Evolutionary conservation across 2,329 filamentous ascomycete genomes (phyloP).

Genomic region (Corniculantispora saksenae): DNA sequence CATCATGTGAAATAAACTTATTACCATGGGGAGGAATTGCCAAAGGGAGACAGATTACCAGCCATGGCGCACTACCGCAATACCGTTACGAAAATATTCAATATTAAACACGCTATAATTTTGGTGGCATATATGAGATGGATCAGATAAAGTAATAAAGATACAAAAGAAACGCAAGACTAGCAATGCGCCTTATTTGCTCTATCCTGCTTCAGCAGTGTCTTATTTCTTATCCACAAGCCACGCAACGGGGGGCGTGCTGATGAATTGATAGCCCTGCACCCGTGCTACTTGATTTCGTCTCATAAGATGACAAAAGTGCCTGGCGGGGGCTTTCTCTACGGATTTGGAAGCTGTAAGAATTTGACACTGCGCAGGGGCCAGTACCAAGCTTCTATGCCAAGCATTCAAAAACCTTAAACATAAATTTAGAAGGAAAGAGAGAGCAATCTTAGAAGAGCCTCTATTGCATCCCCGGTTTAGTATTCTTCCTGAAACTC

Average conservation of each 20-base stretch:
- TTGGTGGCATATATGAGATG: background rate
- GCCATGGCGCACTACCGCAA: background rate
- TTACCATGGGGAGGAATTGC: background rate
- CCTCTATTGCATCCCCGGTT: background rate
- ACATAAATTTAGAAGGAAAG: background rate
- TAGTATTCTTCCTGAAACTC: background rate
- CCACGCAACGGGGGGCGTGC: constrained; percentile 15
- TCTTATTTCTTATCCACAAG: constrained; percentile 9
- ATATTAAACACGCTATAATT: background rate
- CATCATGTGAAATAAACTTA: background rate
- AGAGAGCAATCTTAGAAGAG: constrained; percentile 7
- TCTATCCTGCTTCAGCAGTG: background rate
- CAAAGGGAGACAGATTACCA: background rate
- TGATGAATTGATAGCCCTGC: background rate
- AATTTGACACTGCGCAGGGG: constrained; percentile 1
- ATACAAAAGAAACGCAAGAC: background rate
- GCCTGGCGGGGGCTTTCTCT: background rate
- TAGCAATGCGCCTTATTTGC: background rate
- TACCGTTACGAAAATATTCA: background rate
- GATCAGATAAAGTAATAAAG: background rate
- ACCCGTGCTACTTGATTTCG: background rate
- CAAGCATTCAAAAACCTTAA: constrained; percentile 8
- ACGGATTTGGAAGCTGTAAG: constrained; percentile 8
- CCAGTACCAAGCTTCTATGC: constrained; percentile 6
- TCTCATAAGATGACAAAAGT: background rate